Evolutionary conservation across 169 alveolate species (phyloP).

Genomic region (Theileria sp.): DNA sequence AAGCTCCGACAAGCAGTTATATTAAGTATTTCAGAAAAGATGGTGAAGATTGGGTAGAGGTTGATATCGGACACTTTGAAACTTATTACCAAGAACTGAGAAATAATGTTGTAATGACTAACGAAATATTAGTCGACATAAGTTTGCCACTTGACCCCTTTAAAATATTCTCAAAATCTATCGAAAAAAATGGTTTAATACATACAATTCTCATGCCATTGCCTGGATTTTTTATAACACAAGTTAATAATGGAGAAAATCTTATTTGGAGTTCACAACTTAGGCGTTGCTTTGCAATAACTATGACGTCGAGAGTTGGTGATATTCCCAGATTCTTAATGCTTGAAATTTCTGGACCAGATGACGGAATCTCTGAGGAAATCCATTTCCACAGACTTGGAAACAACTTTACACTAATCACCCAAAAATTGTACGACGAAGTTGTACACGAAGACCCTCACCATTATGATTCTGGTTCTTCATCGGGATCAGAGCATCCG

Average conservation of each 20-base stretch:
- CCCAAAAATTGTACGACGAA: background rate
- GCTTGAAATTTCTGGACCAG: background rate
- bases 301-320: background rate
- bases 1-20: background rate
- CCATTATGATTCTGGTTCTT: background rate
- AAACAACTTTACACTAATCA: background rate
- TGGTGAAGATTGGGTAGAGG: background rate
- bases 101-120: background rate
- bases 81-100: background rate
- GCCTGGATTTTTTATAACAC: background rate
- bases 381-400: background rate
- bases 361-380: background rate
- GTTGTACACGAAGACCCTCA: background rate
- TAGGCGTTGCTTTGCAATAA: background rate
- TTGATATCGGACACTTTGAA: background rate
- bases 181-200: background rate
- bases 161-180: background rate
- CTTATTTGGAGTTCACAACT: background rate
- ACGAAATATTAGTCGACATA: background rate
- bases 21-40: background rate
- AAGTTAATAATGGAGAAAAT: background rate
- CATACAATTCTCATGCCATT: background rate
- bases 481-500: background rate
- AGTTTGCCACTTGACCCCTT: background rate
- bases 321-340: background rate